These are phyloP conservation scores for Echeveria elegans DNA, from an alignment of 164 flowering plant genomes.

Conservation along the genomic window DNA sequence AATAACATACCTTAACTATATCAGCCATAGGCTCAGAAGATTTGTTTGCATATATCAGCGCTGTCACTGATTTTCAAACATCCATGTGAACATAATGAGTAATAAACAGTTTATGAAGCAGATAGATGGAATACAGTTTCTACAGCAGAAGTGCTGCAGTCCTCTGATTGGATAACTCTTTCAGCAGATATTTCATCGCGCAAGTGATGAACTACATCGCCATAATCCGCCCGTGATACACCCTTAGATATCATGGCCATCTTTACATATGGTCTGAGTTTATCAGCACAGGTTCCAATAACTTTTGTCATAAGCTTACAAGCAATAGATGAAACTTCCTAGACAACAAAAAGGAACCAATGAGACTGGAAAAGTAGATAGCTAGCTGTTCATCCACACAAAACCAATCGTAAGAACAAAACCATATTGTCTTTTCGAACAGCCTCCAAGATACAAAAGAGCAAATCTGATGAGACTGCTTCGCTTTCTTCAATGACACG, in stretches of 20 bases:
- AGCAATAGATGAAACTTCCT: slow-evolving; percentile 63
- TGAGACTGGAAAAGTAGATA: background rate
- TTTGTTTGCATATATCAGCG: no score
- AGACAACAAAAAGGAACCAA: slow-evolving; percentile 12
- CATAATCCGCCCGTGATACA: slow-evolving; percentile 40
- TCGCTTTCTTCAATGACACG: slow-evolving; percentile 57
- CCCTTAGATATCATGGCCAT: slow-evolving; percentile 40
- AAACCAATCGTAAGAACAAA: background rate
- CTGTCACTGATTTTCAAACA: no score
- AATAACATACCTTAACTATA: no score
- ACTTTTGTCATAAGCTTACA: slow-evolving; percentile 60
- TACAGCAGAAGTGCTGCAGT: slow-evolving; percentile 21
- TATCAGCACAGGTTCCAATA: slow-evolving; percentile 39
- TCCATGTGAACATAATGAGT: background rate
- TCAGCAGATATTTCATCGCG: slow-evolving; percentile 32
- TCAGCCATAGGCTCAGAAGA: no score
- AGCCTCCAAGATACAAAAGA: slow-evolving; percentile 32
- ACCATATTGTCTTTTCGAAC: slow-evolving; percentile 63
- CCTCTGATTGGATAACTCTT: slow-evolving; percentile 25
- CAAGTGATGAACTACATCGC: slow-evolving; percentile 40
- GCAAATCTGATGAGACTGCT: slow-evolving; percentile 37
- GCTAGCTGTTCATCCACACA: background rate
- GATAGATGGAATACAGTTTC: slow-evolving; percentile 25
- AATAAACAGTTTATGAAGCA: background rate
- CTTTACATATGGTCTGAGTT: slow-evolving; percentile 52